Base-by-base conservation (phyloP, 1,139 yeast species). In the Nakaseomyces nivariensis region DNA sequence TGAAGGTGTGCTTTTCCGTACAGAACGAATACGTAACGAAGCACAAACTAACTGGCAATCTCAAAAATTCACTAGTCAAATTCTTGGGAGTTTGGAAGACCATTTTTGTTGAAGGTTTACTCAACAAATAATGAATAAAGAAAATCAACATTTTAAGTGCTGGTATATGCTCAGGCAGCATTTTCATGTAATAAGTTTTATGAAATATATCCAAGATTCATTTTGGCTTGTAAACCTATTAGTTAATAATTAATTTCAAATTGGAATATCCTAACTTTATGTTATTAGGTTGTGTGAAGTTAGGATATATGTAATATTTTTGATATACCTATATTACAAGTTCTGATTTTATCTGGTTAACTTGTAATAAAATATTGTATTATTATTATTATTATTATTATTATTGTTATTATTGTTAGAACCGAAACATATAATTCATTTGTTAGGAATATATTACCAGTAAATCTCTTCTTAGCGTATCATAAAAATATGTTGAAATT, bases 271-370 rank as follows among this genome's bases (percentile, higher is more conserved):
- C 13, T 38, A 2, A 24, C 42, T 38, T 38, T 24, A 10, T 24
- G 2, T 4, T n/a, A 4, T 11, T 11, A 9, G 31, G 27, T 38
- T 6, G n/a, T 33, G n/a, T 11, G 25, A 38, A 17, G 13, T 8
- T 38, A 38, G 42, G 42, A 38, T 38, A 38, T 38, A 38, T 25
- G 42, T 38, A 38, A 38, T 38, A 38, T 38, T 17, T 37, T 38
- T 26, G 42, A 26, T 38, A 38, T 38, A 26, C 31, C 11, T 38
- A 26, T 38, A 26, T 38, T 38, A 38, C 42, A 38, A 38, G 8
- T 5, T 38, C 42, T 31, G 11, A 1, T 24, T n/a, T 38, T 29
- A 29, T 11, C 22, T 24, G 42, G 13, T 26, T 38, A 24, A 25
- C 17, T 25, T 38, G 42, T 38, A 38, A 25, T 38, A 38, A 38